Evolutionary conservation across 768 basidiomycete species (phyloP), one percentile per base, ranked within the genome.

Genomic region (Auriscalpium orientale): DNA sequence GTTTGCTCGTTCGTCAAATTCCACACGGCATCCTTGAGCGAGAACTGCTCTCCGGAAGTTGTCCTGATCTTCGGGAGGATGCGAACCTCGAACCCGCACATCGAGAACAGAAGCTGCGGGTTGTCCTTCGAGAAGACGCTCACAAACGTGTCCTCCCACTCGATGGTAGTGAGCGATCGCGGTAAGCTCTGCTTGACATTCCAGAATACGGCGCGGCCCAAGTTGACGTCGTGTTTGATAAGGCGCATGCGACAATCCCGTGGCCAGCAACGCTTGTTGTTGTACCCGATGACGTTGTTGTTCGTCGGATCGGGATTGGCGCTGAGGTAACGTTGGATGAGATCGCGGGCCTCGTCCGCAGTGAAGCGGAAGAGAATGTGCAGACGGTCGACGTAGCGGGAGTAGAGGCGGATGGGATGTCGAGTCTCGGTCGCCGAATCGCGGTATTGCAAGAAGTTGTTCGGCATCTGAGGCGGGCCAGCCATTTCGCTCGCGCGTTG

Each of bases 251-350:
- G 87, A 70, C 97, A 99, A 72, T 99, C 97, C 62, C 95, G 82
- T 38, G 97, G 97, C 97, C 97, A 99, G 74, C 97, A 98, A 50
- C 93, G 87, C 72, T 95, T 97, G 78, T 98, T 98, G 76, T 98
- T 98, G 72, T 98, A 99, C 1, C 95, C 97, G 60, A 98, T 95
- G 60, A 98, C 91, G 66, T 98, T 98, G 74, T 98, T 97, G 73
- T 98, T 98, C 11, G 91, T 98, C 3, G 97, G 95, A 72, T 99
- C 97, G 4, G 97, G 97, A 66, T 98, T 95, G 20, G 95, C 95
- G 52, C 89, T 91, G 52, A 99, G 83, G 70, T 98, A 99, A 16
- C 97, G 85, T 70, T 99, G 97, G 60, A 99, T 99, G 55, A 99
- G 83, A 68, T 99, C 97, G 46, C 97, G 81, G 12, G 95, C 87